Evolutionary conservation across 768 basidiomycete genomes (phyloP).

Genomic region (Phylloporus sp.): DNA sequence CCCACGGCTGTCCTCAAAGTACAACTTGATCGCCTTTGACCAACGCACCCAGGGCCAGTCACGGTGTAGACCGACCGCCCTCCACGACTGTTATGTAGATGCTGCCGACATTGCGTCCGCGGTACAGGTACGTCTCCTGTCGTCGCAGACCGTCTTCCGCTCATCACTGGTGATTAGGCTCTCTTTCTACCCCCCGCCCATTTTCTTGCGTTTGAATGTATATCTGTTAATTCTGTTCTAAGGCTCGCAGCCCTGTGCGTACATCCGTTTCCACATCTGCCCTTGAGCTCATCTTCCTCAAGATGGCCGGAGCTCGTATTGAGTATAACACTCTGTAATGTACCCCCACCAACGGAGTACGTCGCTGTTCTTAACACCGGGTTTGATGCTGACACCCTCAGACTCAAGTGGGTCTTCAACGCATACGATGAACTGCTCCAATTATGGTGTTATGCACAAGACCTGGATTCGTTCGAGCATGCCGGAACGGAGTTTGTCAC

Average conservation of each 20-base stretch:
- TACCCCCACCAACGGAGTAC: constrained; percentile 65
- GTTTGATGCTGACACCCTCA: constrained; percentile 23
- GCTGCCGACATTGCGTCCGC: constrained; percentile 73
- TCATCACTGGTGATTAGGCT: constrained; percentile 35
- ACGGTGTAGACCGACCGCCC: constrained; percentile 45
- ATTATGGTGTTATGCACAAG: constrained; percentile 61
- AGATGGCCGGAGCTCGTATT: constrained; percentile 73
- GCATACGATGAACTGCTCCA: constrained; percentile 63
- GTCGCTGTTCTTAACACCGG: constrained; percentile 19
- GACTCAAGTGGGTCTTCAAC: constrained; percentile 55
- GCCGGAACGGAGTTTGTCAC: constrained; percentile 55
- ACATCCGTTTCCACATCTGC: background rate
- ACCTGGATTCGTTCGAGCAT: constrained; percentile 65
- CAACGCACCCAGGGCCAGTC: constrained; percentile 62
- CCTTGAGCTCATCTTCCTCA: constrained; percentile 8
- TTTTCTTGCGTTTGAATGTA: constrained; percentile 63
- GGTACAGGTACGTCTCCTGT: constrained; percentile 46
- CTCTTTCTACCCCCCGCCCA: constrained; percentile 67
- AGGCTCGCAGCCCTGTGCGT: constrained; percentile 66
- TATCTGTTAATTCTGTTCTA: constrained; percentile 54
- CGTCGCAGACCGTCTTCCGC: background rate
- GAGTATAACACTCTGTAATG: constrained; percentile 65
- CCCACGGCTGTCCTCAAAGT: constrained; percentile 51
- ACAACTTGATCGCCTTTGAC: constrained; percentile 76
- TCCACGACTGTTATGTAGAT: constrained; percentile 73